Conservation (phyloP, 176 grass and related monocot species). For the Oryza officinalis region DNA sequence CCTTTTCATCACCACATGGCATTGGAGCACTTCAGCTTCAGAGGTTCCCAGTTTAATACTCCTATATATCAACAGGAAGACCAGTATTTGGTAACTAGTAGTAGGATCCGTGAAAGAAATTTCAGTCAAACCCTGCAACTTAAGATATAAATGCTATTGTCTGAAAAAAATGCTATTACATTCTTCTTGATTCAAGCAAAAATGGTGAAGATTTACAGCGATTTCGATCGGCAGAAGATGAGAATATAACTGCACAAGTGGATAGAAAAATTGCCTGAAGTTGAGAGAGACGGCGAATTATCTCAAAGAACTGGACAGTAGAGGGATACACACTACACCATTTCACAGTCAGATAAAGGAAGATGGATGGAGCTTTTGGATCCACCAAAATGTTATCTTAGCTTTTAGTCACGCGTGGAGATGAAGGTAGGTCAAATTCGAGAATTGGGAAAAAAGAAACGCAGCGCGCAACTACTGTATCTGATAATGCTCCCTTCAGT, state of each 20-base stretch:
- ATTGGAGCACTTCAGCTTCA: neutral
- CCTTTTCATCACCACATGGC: neutral
- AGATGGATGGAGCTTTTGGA: neutral
- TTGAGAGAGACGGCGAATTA: neutral
- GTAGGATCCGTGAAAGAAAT: no score
- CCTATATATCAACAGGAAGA: neutral
- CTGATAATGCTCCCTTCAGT: neutral
- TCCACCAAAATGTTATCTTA: conserved; percentile 23
- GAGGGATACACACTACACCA: neutral
- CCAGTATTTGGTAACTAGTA: neutral
- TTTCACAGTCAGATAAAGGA: neutral
- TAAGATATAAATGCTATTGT: neutral
- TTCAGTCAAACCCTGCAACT: neutral
- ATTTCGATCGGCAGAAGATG: neutral
- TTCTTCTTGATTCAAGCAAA: neutral
- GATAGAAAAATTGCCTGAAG: neutral
- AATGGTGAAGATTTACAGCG: neutral
- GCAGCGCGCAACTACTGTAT: neutral
- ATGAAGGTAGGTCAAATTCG: neutral
- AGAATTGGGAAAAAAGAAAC: neutral
- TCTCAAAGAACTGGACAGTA: neutral
- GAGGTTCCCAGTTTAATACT: neutral
- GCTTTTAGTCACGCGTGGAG: conserved; percentile 26
- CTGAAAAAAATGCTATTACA: neutral
- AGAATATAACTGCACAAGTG: neutral